Base-by-base conservation (phyloP, 805 yeast genomes). In the Cyberlindnera veronae region DNA sequence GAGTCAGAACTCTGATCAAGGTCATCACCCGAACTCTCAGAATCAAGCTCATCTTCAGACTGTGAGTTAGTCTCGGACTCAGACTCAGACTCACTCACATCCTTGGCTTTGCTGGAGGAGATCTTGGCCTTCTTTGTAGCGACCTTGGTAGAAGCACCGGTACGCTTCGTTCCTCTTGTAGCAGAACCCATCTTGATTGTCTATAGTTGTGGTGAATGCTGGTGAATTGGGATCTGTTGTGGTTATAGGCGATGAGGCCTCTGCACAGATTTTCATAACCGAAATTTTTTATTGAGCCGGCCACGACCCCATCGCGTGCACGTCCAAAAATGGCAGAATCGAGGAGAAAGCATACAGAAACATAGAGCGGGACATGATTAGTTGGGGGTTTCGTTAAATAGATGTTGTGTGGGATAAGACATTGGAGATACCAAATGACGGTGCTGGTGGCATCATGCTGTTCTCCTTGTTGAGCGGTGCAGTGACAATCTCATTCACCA, bases 361-460 rank as follows among this genome's bases (percentile, higher is more conserved):
- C n/a, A n/a, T n/a, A n/a, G n/a, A n/a, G n/a, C n/a, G n/a, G 21
- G 21, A 17, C 16, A 13, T 32, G 8, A 22, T 21, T 5, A 24
- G 13, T 24, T 24, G 11, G 24, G 28, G n/a, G 19, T 12, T 16
- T 10, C 17, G 14, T 24, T 22, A 32, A 14, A 18, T 11, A 14
- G 32, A 11, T 15, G 29, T 26, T 7, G 40, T 28, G 21, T 41
- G 44, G 5, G 39, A 36, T 14, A 31, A 15, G 4, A 41, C 18
- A 27, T 32, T 38, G 6, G 34, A 27, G 11, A 22, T 15, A 13
- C 16, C 15, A 27, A 32, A 32, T 5, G 23, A 4, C 4, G 38
- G 21, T 4, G 57, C 70, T 32, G 70, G 70, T 6, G 53, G 57
- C 51, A 66, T 64, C 42, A 61, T 53, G 23, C 47, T 52, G 29